A percentile compares a stretch with the other conserved stretches of the same genome.
These are phyloP conservation scores for Monosporascus sp. DNA, from an alignment of 2,329 filamentous ascomycete species.

Conservation along the genomic window DNA sequence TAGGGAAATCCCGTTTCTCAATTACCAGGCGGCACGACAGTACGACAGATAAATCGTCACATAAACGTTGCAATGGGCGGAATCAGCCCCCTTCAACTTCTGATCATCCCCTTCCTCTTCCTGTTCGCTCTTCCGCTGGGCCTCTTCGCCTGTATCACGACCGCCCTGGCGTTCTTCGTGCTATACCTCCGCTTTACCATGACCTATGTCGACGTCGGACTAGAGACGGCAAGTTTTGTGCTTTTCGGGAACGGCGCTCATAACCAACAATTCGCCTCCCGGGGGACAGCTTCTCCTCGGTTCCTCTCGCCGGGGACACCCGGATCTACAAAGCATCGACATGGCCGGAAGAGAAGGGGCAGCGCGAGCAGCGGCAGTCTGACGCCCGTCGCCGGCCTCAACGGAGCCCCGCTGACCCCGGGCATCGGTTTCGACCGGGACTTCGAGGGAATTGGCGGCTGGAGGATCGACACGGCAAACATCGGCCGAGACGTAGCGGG, in stretches of 20 bases:
- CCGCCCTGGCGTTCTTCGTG: constrained; percentile 54
- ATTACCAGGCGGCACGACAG: constrained; percentile 3
- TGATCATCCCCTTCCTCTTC: constrained; percentile 58
- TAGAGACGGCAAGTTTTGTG: constrained; percentile 52
- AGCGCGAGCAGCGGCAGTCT: constrained; percentile 18
- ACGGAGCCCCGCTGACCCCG: constrained; percentile 36
- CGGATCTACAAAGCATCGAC: constrained; percentile 5
- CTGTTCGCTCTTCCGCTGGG: constrained; percentile 59
- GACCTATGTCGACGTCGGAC: constrained; percentile 58
- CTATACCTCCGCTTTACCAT: constrained; percentile 55
- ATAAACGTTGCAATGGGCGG: constrained; percentile 38
- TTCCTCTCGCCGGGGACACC: constrained; percentile 12
- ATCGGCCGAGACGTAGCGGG: constrained; percentile 26
- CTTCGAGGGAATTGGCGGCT: constrained; percentile 56
- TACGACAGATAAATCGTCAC: neutral
- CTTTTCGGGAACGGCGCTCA: constrained; percentile 37
- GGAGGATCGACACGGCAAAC: constrained; percentile 35
- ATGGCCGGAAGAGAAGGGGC: constrained; percentile 15
- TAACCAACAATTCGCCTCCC: constrained; percentile 21
- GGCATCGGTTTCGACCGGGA: constrained; percentile 49
- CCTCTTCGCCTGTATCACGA: constrained; percentile 58
- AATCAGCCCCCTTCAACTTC: constrained; percentile 48
- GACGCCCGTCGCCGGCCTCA: constrained; percentile 15
- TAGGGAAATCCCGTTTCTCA: neutral
- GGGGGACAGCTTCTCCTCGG: constrained; percentile 12